Evolutionary conservation across 1,284 basidiomycete genomes (phyloP), one percentile per base, ranked within the genome.

Genomic region (Ustilago loliicola): DNA sequence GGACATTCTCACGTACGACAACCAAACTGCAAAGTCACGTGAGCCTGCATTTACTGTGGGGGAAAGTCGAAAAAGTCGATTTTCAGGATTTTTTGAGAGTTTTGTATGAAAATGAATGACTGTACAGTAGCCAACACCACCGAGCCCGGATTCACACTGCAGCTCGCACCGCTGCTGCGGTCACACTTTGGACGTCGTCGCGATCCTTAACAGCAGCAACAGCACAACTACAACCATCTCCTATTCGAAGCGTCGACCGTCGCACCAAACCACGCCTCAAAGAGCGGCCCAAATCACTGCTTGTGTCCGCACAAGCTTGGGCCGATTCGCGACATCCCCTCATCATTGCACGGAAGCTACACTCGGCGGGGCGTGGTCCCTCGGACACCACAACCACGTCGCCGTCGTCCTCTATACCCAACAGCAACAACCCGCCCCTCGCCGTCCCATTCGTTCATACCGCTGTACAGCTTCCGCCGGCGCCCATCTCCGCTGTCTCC

Each of bases 291-390:
- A 53, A 19, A 42, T 30, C 23, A 61, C 57, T 56, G 71, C 71
- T 73, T 73, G 71, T 73, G 56, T 65, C 25, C 13, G 66, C 72
- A 75, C 72, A 70, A 73, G 69, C 66, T 66, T 69, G 70, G 63
- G 69, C 63, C 66, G 65, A 65, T 60, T 51, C 52, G 56, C 61
- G 42, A 45, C 47, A 63, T n/a, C 38, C 40, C 50, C 60, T 63
- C 70, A 73, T 59, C 71, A 77, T 77, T 77, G 75, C 70, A 50
- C 75, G 66, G 29, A 73, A 73, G 67, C 71, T 61, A 47, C 59
- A 64, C 34, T 11, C 67, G 29, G n/a, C 64, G 50, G 75, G 75
- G 61, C 66, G 75, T 73, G 75, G 71, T 61, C 56, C 66, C 23
- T 47, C 53, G 38, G 42, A 45, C 42, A 42, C 54, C 30, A 52